phyloP scores from a whole-genome alignment of 2,329 filamentous ascomycete genomes.

The Colletotrichum zoysiae region DNA sequence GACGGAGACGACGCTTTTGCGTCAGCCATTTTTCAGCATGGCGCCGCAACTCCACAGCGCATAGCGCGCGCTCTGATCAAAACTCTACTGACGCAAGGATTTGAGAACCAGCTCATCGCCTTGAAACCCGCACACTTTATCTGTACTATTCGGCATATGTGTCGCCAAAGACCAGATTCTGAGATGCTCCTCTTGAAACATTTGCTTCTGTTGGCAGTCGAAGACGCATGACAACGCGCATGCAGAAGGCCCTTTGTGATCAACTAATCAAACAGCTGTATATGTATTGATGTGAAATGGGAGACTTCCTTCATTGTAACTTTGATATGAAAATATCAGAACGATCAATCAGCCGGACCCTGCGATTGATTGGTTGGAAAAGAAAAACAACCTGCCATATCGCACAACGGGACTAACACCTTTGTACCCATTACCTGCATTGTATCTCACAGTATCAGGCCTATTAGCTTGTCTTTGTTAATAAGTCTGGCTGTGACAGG shows the following conservation, averaged over 20 bases:
- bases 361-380: constrained; percentile 43
- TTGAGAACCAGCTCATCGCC: background rate
- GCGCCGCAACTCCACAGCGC: background rate
- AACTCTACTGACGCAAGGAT: background rate
- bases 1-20: background rate
- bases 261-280: background rate
- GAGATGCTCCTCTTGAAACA: background rate
- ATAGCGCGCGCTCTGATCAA: background rate
- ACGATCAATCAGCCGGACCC: background rate
- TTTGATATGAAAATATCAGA: background rate
- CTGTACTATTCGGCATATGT: background rate
- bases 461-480: constrained; percentile 51
- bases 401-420: constrained; percentile 50
- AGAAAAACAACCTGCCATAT: constrained; percentile 50
- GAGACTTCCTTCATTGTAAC: background rate
- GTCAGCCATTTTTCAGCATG: constrained; percentile 1
- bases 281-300: background rate
- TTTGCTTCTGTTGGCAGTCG: background rate
- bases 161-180: background rate
- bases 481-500: constrained; percentile 54
- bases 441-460: constrained; percentile 49
- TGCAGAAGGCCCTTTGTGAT: background rate
- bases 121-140: background rate
- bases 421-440: constrained; percentile 52
- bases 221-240: background rate